Conservation (phyloP, 176 grass and related monocot genomes). For the Calamus simplicifolius region DNA sequence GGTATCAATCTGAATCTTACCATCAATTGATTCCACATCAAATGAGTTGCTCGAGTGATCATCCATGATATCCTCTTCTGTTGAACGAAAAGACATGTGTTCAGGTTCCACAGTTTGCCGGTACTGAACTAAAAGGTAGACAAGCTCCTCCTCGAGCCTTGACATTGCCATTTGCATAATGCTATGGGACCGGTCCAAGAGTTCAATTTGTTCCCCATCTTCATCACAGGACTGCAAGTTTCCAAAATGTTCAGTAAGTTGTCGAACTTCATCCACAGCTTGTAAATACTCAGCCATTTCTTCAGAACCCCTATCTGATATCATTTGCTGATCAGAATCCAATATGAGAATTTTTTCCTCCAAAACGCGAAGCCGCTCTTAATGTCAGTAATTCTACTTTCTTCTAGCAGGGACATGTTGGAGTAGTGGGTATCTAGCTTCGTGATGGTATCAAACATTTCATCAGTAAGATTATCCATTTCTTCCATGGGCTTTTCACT, state of each 20-base stretch:
- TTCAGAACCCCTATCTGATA: slow-evolving; percentile 21
- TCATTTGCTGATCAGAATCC: slow-evolving; percentile 27
- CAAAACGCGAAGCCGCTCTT: slow-evolving; percentile 32
- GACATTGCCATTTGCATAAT: slow-evolving; percentile 70
- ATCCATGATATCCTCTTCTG: slow-evolving; percentile 42
- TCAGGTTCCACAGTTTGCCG: slow-evolving; percentile 52
- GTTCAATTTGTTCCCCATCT: slow-evolving; percentile 16
- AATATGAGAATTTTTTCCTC: slow-evolving; percentile 50
- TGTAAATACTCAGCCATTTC: slow-evolving; percentile 64
- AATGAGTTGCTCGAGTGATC: slow-evolving; percentile 77
- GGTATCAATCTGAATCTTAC: slow-evolving; percentile 27
- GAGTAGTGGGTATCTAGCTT: slow-evolving; percentile 30
- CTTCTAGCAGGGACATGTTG: slow-evolving; percentile 36
- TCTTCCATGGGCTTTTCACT: background rate
- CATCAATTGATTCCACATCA: slow-evolving; percentile 59
- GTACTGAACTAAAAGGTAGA: slow-evolving; percentile 58
- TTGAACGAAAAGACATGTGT: slow-evolving; percentile 50
- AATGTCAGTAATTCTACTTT: slow-evolving; percentile 26
- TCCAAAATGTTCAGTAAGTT: slow-evolving; percentile 40
- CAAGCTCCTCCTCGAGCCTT: slow-evolving; percentile 85
- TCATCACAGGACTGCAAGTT: slow-evolving; percentile 13
- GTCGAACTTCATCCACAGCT: slow-evolving; percentile 50
- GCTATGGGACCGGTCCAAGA: slow-evolving; percentile 35
- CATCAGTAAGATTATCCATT: background rate
- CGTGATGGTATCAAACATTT: slow-evolving; percentile 23